Base-by-base conservation (phyloP, 106 monocot genomes). In the Dendrobium nobile region DNA sequence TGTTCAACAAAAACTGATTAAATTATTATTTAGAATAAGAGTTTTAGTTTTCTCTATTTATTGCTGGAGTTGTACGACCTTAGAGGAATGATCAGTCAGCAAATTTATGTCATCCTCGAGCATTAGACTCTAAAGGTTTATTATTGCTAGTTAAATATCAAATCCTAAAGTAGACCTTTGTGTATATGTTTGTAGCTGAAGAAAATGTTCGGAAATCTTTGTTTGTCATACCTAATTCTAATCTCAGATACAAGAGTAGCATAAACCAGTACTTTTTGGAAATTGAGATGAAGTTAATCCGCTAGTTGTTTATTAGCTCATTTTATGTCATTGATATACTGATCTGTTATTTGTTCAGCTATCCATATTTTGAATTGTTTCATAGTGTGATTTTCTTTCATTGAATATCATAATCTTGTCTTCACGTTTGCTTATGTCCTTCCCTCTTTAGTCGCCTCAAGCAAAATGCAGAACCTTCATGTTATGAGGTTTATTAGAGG, bases 11-110 rank as follows among this genome's bases (percentile, higher is more conserved):
- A 61, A 61, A 61, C 61, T 22, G 20, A 51, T 51, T 51, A 65
- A 70, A 70, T 70, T 70, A 70, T 37, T 70, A 33, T 70, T 33
- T 70, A 70, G 28, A 70, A 33, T 70, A 15, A 70, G 33, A 11
- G 37, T 70, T 70, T 70, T 70, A 70, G 37, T 33, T 70, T 70
- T 40, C 2, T 24, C 9, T 65, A 16, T 70, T 16, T 33, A n/a
- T 70, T 61, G 22, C n/a, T 61, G 56, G 19, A 16, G 15, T 0
- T 56, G 13, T 15, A 8, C 13, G 19, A 4, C 13, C 13, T 17
- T 56, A 56, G 13, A 56, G 4, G 19, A 56, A 56, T 11, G 10
- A 56, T 18, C 19, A 56, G 56, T 56, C 13, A 56, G 15, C 56
- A 17, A 56, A 17, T 56, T 8, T 56, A 17, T 56, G 56, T 19